Evolutionary conservation across 257 asterid species (phyloP).

Genomic region (Gynochthodes officinalis): DNA sequence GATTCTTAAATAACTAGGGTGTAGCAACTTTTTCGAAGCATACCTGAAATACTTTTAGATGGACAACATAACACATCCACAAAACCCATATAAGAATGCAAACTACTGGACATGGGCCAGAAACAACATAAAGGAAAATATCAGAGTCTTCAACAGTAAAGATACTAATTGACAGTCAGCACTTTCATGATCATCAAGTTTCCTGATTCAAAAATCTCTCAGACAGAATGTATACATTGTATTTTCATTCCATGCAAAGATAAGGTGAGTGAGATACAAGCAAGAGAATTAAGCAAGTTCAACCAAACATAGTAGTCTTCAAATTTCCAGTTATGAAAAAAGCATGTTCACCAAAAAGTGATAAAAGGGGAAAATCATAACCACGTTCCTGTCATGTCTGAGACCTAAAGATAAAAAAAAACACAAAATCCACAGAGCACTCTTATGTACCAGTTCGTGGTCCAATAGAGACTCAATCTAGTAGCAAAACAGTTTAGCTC

Average conservation of each 20-base stretch:
- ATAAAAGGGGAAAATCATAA: background rate
- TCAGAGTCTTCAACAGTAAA: background rate
- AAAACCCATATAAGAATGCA: background rate
- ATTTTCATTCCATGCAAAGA: background rate
- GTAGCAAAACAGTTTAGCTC: background rate
- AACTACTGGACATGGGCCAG: background rate
- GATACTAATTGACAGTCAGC: slow-evolving; percentile 1
- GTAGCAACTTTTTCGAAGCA: background rate
- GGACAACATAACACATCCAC: background rate
- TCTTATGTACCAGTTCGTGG: background rate
- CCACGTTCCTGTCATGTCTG: background rate
- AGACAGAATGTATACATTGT: background rate
- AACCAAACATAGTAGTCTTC: background rate
- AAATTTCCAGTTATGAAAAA: background rate
- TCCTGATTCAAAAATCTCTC: background rate
- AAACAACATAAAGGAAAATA: background rate
- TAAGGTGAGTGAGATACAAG: background rate
- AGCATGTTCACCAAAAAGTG: background rate
- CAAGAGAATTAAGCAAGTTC: background rate
- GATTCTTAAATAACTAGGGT: background rate
- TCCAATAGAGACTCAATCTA: background rate
- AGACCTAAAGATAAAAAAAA: background rate
- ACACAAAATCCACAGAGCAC: background rate
- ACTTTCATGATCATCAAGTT: background rate
- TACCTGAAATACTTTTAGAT: background rate